A percentile compares a stretch with the other conserved stretches of the same genome.
Evolutionary conservation across 176 grass and related monocot species (phyloP).

Genomic region (Luzula sylvatica): DNA sequence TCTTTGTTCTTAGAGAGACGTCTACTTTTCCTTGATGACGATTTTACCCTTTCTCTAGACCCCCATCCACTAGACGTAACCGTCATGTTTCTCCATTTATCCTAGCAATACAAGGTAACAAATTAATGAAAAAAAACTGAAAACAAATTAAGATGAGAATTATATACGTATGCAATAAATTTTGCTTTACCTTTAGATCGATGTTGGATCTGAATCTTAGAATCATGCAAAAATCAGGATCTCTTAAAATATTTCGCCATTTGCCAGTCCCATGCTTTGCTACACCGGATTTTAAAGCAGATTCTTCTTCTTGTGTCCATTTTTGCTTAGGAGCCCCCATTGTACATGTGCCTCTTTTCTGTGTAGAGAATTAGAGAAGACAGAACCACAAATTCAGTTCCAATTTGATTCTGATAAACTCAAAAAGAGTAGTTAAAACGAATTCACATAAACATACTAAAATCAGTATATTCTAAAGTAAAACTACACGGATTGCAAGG

Average conservation of each 20-base stretch:
- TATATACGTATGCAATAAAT: conserved; percentile 9
- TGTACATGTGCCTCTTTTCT: background rate
- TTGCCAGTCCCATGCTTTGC: conserved; percentile 77
- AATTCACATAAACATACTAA: too few relatives aligned
- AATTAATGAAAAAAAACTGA: background rate
- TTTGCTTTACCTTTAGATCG: conserved; percentile 70
- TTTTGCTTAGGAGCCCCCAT: conserved; percentile 96
- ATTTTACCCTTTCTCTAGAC: conserved; percentile 63
- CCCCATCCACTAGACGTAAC: conserved; percentile 67
- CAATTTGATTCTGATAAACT: too few relatives aligned
- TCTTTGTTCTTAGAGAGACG: conserved; percentile 26
- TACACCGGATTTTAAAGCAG: conserved; percentile 88
- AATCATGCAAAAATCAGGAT: conserved; percentile 64
- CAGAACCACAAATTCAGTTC: too few relatives aligned
- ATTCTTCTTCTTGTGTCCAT: conserved; percentile 82
- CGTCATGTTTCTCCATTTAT: conserved; percentile 93
- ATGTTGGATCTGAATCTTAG: conserved; percentile 77
- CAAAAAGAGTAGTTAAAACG: too few relatives aligned
- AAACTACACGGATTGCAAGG: too few relatives aligned
- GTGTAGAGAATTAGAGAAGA: too few relatives aligned
- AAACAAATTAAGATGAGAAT: background rate
- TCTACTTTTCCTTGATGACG: conserved; percentile 50
- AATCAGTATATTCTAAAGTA: too few relatives aligned
- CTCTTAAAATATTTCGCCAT: conserved; percentile 90
- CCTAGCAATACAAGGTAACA: conserved; percentile 26